Evolutionary conservation across 345 rosid genomes (phyloP).

Genomic region (Populus ilicifolia): DNA sequence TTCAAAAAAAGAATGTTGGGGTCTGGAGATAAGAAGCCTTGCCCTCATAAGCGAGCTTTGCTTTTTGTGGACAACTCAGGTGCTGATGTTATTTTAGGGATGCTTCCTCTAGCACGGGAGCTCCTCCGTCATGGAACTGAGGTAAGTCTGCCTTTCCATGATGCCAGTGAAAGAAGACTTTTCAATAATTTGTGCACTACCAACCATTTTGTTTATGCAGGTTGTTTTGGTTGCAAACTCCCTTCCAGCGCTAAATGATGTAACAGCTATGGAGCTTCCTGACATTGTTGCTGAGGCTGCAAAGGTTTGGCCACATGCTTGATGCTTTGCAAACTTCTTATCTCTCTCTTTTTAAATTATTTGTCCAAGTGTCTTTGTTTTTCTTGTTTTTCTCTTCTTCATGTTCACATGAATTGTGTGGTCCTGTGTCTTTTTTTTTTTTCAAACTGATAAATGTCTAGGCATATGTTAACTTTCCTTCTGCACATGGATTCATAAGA

Average conservation of each 20-base stretch:
- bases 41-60: constrained; percentile 81
- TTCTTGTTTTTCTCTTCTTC: neutral
- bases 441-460: neutral
- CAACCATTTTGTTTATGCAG: constrained; percentile 31
- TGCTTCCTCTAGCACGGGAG: constrained; percentile 98
- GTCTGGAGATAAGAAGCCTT: constrained; percentile 53
- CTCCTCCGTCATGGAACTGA: constrained; percentile 94
- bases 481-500: neutral
- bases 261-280: constrained; percentile 97
- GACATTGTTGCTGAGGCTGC: constrained; percentile 97
- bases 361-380: neutral
- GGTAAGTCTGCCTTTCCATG: constrained; percentile 36
- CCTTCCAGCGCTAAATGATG: constrained; percentile 92
- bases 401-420: neutral
- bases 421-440: neutral
- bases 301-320: constrained; percentile 49
- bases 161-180: constrained; percentile 5
- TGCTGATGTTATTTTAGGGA: constrained; percentile 87
- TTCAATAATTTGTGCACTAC: neutral
- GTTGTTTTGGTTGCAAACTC: constrained; percentile 97
- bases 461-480: neutral
- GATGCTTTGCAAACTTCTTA: neutral
- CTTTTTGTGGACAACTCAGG: constrained; percentile 98
- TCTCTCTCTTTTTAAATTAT: neutral
- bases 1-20: constrained; percentile 91